Percentiles rank a stretch among this genome's conserved stretches.
These are phyloP conservation scores for Triangularia verruculosa DNA, from an alignment of 2,329 filamentous ascomycete genomes.

Conservation along the genomic window DNA sequence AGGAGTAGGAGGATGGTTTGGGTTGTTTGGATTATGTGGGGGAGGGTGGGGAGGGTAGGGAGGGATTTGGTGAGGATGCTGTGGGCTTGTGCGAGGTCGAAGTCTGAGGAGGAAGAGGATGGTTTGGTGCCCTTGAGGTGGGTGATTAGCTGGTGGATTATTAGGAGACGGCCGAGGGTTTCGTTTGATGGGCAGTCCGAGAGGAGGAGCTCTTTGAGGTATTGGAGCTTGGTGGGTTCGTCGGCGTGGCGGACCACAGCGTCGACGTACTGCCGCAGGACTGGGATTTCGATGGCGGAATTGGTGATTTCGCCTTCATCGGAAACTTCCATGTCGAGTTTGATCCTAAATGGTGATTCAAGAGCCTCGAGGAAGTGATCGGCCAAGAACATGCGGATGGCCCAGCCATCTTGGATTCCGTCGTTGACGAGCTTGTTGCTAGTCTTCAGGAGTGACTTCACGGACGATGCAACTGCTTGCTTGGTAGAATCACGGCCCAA, in stretches of 20 bases:
- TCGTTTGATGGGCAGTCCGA: slow-evolving; percentile 31
- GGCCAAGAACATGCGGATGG: slow-evolving; percentile 43
- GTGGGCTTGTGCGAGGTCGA: slow-evolving; percentile 42
- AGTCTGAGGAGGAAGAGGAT: slow-evolving; percentile 20
- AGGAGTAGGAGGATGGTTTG: slow-evolving; percentile 46
- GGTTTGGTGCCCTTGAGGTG: slow-evolving; percentile 33
- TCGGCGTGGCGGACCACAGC: slow-evolving; percentile 26
- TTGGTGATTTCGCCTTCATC: background rate
- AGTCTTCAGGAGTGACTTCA: slow-evolving; percentile 19
- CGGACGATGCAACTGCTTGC: slow-evolving; percentile 6
- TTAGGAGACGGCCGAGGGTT: slow-evolving; percentile 42
- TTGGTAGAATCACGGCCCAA: slow-evolving; percentile 22
- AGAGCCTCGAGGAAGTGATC: slow-evolving; percentile 36
- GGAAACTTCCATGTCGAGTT: slow-evolving; percentile 29
- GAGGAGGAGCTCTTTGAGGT: slow-evolving; percentile 39
- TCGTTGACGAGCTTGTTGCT: slow-evolving; percentile 25
- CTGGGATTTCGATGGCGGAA: slow-evolving; percentile 30
- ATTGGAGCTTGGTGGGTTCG: slow-evolving; percentile 35
- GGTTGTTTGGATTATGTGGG: slow-evolving; percentile 39
- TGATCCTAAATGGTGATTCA: slow-evolving; percentile 34
- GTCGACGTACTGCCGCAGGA: slow-evolving; percentile 30
- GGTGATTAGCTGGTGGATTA: slow-evolving; percentile 42
- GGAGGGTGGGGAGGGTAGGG: slow-evolving; percentile 24
- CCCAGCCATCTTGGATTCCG: slow-evolving; percentile 41
- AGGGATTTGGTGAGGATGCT: slow-evolving; percentile 39